Evolutionary conservation across 192 early-diverging fungal genomes (phyloP).

Genomic region (Backusella macrospora): DNA sequence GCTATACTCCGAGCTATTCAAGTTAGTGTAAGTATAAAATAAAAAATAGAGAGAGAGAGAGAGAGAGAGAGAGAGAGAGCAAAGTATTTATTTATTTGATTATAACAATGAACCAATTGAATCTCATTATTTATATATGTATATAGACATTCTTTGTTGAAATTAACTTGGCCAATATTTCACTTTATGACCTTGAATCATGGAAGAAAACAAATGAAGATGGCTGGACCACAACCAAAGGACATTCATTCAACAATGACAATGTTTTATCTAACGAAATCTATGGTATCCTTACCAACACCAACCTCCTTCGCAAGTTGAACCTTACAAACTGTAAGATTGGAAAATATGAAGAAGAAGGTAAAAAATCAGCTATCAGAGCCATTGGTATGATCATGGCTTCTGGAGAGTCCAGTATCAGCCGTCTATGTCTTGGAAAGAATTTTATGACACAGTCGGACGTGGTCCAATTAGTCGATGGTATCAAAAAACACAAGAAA

Average conservation of each 20-base stretch:
- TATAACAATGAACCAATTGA: no score
- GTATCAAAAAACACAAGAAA: constrained; percentile 10
- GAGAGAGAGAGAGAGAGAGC: no score
- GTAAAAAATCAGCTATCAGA: neutral
- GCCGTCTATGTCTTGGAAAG: neutral
- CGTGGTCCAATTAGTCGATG: neutral
- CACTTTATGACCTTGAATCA: constrained; percentile 24
- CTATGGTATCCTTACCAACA: neutral
- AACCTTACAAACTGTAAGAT: neutral
- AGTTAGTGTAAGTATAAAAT: constrained; percentile 29
- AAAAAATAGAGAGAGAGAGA: no score
- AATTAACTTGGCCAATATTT: neutral
- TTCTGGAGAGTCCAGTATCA: neutral
- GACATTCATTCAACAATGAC: neutral
- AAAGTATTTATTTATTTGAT: no score
- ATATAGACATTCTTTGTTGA: constrained; percentile 7
- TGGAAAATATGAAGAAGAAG: neutral
- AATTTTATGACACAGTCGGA: neutral
- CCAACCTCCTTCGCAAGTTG: neutral
- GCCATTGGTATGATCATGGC: neutral
- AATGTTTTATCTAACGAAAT: neutral
- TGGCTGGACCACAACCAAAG: constrained; percentile 21
- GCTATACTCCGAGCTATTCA: constrained; percentile 33
- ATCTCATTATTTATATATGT: neutral
- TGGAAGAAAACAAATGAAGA: constrained; percentile 29